Evolutionary conservation across 352 stramenopile species (phyloP).

Genomic region (Thalassiosira oceanica): DNA sequence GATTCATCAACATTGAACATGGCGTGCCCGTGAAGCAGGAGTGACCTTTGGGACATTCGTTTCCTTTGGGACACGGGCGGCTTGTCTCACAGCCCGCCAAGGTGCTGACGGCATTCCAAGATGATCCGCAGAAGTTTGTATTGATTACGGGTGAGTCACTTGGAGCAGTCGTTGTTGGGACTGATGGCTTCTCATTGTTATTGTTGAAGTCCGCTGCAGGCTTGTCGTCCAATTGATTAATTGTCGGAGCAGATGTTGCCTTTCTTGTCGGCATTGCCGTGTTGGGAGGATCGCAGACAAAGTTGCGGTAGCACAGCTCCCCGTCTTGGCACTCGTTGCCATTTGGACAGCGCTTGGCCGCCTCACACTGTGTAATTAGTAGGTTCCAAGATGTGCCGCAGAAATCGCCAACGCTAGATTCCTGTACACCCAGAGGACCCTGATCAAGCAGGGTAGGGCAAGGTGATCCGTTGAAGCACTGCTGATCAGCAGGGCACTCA

Average conservation of each 20-base stretch:
- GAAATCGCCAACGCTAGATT: neutral
- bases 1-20: slow-evolving; percentile 9
- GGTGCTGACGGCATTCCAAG: slow-evolving; percentile 6
- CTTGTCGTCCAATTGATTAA: too few species aligned
- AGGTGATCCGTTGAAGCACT: slow-evolving; percentile 18
- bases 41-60: slow-evolving; percentile 14
- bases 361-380: neutral
- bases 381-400: neutral
- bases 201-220: too few species aligned
- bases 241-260: too few species aligned
- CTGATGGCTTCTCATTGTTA: too few species aligned
- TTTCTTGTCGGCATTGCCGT: neutral
- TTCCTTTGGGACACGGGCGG: slow-evolving; percentile 8
- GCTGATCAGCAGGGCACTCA: slow-evolving; percentile 14
- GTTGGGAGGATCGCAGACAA: neutral
- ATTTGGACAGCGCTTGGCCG: neutral
- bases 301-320: neutral
- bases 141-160: slow-evolving; percentile 2
- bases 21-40: slow-evolving; percentile 18
- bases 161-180: neutral
- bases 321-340: neutral
- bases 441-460: slow-evolving; percentile 4
- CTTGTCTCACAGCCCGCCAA: slow-evolving; percentile 5
- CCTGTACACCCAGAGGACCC: neutral
- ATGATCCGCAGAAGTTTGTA: slow-evolving; percentile 17